Evolutionary conservation across 2,329 filamentous ascomycete genomes (phyloP), one percentile per base, ranked within the genome.

Genomic region (Blumeria hordei): DNA sequence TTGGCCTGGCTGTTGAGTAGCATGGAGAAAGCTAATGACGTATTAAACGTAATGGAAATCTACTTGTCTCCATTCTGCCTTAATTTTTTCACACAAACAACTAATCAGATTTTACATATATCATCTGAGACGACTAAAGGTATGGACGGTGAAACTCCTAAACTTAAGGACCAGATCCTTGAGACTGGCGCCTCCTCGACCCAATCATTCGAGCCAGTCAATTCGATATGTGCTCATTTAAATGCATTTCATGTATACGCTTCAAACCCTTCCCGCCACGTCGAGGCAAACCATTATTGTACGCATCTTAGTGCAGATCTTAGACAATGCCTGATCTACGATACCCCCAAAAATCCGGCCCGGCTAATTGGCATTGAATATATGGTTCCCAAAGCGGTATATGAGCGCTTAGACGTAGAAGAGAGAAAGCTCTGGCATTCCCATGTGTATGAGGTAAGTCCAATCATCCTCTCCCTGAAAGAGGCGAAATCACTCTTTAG

Each of bases 241-340:
- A 88, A 60, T 62, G 86, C 85, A n/a, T 88, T 88, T 63, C 87
- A 93, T 63, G 78, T 81, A 51, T 92, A 92, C 64, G 81, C 63
- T 14, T 58, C 55, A 11, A 57, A 60, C 35, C 78, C 80, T 0
- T 73, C 70, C 1, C 78, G 83, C 12, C 73, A 71, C 41, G 80
- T 93, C 1, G 85, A 92, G 65, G 71, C 85, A 0, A 88, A 92
- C 64, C 86, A 93, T 66, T 94, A 92, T 68, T 94, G 87, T 65
- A 75, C 81, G 0, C 85, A 92, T 62, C 62, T 92, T 3, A 87
- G 75, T 58, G 57, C 65, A 70, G 85, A 92, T 58, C 74, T 56
- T 10, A 43, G 87, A 3, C 86, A 94, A 71, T 93, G 87, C 66
- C 76, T 94, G 34, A 75, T 94, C 58, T 94, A 92, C 69, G 86